Conservation (phyloP, 208 protist species). For the Trypanosoma vivax region DNA sequence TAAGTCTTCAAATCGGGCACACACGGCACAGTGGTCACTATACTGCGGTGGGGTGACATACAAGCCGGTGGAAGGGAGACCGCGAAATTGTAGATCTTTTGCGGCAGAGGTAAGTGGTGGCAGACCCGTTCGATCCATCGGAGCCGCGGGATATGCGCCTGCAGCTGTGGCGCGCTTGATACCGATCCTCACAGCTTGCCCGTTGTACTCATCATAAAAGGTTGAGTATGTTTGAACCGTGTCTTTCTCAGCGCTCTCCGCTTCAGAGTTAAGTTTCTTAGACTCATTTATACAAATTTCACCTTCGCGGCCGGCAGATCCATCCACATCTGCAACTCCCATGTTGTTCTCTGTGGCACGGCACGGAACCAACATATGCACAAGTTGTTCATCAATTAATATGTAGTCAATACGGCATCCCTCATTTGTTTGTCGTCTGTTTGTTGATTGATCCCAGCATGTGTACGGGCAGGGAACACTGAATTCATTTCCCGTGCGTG, state of each 20-base stretch:
- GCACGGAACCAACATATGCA: constrained; percentile 35
- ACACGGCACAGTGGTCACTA: constrained; percentile 86
- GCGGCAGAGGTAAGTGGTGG: constrained; percentile 34
- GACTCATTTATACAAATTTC: no score
- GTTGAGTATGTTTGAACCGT: not conserved
- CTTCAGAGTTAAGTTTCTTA: no score
- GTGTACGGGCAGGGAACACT: constrained; percentile 76
- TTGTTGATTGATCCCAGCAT: constrained; percentile 88
- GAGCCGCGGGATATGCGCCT: constrained; percentile 55
- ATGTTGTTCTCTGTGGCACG: constrained; percentile 59
- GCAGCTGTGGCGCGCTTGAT: constrained; percentile 47
- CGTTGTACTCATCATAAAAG: constrained; percentile 66
- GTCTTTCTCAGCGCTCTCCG: constrained; percentile 1
- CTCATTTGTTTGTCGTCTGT: constrained; percentile 75
- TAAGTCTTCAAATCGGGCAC: constrained; percentile 33
- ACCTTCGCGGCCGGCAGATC: no score
- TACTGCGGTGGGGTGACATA: constrained; percentile 86
- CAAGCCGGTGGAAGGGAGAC: constrained; percentile 69
- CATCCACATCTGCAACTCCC: no score
- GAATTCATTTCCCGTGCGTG: constrained; percentile 21
- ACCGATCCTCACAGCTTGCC: constrained; percentile 23
- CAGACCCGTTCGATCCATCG: constrained; percentile 68
- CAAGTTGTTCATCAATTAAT: constrained; percentile 62
- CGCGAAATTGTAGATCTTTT: constrained; percentile 38
- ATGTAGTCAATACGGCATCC: constrained; percentile 89